Conservation (phyloP, 306 rosid genomes). For the Vigna angularis region DNA sequence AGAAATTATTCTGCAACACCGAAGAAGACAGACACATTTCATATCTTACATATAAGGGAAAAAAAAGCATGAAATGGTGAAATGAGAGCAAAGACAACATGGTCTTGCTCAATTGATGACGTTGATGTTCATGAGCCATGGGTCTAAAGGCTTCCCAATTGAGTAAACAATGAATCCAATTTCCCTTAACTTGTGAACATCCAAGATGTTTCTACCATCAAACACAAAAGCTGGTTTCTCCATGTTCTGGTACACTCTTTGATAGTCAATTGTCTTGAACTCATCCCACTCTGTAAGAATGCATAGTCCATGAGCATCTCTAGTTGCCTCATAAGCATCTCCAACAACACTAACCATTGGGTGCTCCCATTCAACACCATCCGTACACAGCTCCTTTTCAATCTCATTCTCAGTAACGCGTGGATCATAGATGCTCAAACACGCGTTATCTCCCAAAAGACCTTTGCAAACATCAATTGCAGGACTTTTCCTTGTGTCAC, state of each 20-base stretch:
- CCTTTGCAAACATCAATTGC: slow-evolving; percentile 89
- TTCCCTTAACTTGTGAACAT: slow-evolving; percentile 67
- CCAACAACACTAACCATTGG: slow-evolving; percentile 58
- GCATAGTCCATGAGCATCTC: slow-evolving; percentile 83
- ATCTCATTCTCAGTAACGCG: slow-evolving; percentile 70
- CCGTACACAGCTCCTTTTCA: slow-evolving; percentile 62
- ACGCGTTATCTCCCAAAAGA: slow-evolving; percentile 72
- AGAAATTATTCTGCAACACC: background rate
- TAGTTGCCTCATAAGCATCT: slow-evolving; percentile 73
- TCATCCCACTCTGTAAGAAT: slow-evolving; percentile 92
- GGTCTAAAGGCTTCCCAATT: slow-evolving; percentile 77
- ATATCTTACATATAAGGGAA: background rate
- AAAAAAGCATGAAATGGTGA: slow-evolving; percentile 14
- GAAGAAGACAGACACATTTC: background rate
- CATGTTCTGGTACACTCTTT: slow-evolving; percentile 67
- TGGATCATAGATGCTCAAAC: slow-evolving; percentile 74
- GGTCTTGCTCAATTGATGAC: background rate
- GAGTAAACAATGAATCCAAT: slow-evolving; percentile 82
- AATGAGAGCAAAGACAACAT: background rate
- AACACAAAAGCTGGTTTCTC: slow-evolving; percentile 87
- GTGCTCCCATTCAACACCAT: slow-evolving; percentile 68
- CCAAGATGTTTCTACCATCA: slow-evolving; percentile 75
- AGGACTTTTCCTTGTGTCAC: slow-evolving; percentile 87
- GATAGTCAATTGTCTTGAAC: slow-evolving; percentile 74
- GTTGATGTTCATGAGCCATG: slow-evolving; percentile 61